phyloP scores from a whole-genome alignment of 805 yeast genomes.

The Myxozyma vanderwaltii region DNA sequence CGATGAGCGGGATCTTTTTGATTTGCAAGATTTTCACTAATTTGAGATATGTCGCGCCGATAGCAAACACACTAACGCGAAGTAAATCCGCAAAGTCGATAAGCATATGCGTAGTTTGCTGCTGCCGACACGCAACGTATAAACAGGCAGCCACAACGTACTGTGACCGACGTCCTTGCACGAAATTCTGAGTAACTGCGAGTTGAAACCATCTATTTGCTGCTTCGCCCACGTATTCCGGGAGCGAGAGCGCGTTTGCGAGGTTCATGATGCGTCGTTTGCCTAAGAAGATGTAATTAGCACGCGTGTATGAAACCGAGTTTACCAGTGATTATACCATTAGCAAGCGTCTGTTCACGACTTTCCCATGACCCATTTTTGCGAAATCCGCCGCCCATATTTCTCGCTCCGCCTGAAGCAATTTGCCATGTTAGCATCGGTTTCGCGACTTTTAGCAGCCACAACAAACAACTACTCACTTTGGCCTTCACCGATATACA shows the following conservation, averaged over 20 bases:
- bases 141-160: slow-evolving; percentile 94
- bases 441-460: neutral
- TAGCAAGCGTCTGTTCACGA: slow-evolving; percentile 83
- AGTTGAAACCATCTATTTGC: slow-evolving; percentile 88
- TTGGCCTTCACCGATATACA: slow-evolving; percentile 88
- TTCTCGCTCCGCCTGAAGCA: slow-evolving; percentile 27
- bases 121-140: slow-evolving; percentile 91
- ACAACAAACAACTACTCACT: slow-evolving; percentile 36
- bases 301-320: too few species aligned
- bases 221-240: slow-evolving; percentile 81
- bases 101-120: slow-evolving; percentile 89
- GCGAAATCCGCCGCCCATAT: slow-evolving; percentile 51
- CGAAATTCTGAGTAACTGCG: slow-evolving; percentile 85
- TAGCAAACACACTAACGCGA: slow-evolving; percentile 87
- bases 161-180: slow-evolving; percentile 95
- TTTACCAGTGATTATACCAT: slow-evolving; percentile 46
- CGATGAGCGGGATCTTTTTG: slow-evolving; percentile 79
- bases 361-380: slow-evolving; percentile 56
- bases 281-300: slow-evolving; percentile 40
- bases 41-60: slow-evolving; percentile 93
- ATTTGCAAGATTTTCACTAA: slow-evolving; percentile 86
- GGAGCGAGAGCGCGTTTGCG: slow-evolving; percentile 75
- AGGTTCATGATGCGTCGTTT: slow-evolving; percentile 74
- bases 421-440: neutral
- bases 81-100: slow-evolving; percentile 90